Evolutionary conservation across 441 rosid genomes (phyloP), one percentile per base, ranked within the genome.

Genomic region (Sinapis alba): DNA sequence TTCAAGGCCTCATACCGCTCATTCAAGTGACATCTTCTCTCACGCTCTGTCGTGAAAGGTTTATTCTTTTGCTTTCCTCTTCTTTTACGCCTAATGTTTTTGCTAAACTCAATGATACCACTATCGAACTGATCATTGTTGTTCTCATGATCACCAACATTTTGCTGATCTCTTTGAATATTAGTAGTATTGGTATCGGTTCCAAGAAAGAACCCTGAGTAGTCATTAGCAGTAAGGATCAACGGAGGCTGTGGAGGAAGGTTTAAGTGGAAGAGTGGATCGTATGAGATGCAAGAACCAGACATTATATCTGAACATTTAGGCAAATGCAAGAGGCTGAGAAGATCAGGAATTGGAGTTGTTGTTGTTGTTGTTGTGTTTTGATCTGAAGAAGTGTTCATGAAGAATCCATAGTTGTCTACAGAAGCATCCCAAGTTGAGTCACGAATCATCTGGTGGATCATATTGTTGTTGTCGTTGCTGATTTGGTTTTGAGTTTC

Each of bases 11-110:
- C 36, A 62, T 38, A 95, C 74, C 85, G 86, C 20, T 83, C 88
- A 68, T 89, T 95, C 70, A 87, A 77, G 23, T 88, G 89, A 50
- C 79, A 79, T 75, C 99, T 88, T 81, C 90, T 79, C 70, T 95
- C 88, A 23, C 96, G 86, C 65, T 95, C 97, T 2, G 94, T 91
- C 0, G 96, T 79, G 61, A 83, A 86, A 68, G 86, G 97, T 65
- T 87, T 90, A 67, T 89, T 84, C 50, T 63, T 79, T 58, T 83
- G 86, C 2, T 89, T 85, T 5, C 78, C 84, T 73, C 87, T 82
- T 2, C 86, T 74, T 76, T 84, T 87, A 59, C 83, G 85, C 11
- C 71, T 62, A 78, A 83, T 79, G 4, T 89, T 87, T 41, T 83
- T 77, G 7, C 85, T 82, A 81, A 91, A 90, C 78, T 88, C 92